Evolutionary conservation across 2,329 filamentous ascomycete species (phyloP).

Genomic region (Alternaria arbusti): DNA sequence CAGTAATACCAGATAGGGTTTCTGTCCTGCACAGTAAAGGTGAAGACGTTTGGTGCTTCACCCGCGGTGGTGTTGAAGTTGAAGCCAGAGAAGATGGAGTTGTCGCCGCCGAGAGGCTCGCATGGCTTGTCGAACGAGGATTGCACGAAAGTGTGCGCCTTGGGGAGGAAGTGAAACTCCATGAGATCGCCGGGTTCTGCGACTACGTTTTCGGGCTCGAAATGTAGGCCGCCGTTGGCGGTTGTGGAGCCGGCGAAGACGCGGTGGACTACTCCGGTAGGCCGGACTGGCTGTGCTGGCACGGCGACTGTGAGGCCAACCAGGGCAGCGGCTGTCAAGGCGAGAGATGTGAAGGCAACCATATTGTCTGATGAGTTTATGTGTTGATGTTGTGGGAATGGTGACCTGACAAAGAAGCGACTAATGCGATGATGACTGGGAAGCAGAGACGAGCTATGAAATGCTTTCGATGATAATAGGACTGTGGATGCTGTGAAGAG

Average conservation of each 20-base stretch:
- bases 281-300: constrained; percentile 3
- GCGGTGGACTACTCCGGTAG: constrained; percentile 37
- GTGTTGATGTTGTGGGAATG: neutral
- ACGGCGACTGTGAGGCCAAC: constrained; percentile 24
- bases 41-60: constrained; percentile 60
- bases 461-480: neutral
- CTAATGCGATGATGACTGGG: neutral
- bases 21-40: constrained; percentile 69
- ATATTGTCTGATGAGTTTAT: constrained; percentile 24
- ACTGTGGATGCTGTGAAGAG: constrained; percentile 1
- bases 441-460: neutral
- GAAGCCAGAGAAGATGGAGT: constrained; percentile 67
- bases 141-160: constrained; percentile 79
- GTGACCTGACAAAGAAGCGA: neutral
- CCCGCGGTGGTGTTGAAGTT: constrained; percentile 58
- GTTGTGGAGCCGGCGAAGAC: constrained; percentile 34
- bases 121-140: constrained; percentile 75
- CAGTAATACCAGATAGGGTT: constrained; percentile 83
- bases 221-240: constrained; percentile 37
- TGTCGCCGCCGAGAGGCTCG: constrained; percentile 61
- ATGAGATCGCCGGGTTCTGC: constrained; percentile 45
- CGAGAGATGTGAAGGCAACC: constrained; percentile 32
- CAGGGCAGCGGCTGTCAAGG: constrained; percentile 24
- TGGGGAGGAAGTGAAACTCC: constrained; percentile 58
- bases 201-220: constrained; percentile 43